These are phyloP conservation scores for Gomphus bonarii DNA, from an alignment of 1,284 basidiomycete species.

Conservation along the genomic window DNA sequence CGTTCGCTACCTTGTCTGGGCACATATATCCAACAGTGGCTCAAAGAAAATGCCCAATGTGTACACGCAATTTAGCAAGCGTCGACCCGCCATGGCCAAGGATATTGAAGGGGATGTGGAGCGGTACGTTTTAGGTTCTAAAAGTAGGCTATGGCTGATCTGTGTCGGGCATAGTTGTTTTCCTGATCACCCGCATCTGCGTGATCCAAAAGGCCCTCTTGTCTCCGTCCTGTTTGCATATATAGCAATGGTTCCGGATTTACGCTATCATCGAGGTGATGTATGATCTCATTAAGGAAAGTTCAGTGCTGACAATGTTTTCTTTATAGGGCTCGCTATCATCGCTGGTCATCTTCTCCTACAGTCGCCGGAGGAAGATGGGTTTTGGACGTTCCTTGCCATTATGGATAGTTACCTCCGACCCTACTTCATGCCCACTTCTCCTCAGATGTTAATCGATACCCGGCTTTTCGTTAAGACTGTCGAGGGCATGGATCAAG, in stretches of 20 bases:
- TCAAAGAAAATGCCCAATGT: conserved; percentile 59
- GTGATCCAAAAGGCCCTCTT: conserved; percentile 42
- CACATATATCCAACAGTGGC: conserved; percentile 67
- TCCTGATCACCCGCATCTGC: conserved; percentile 41
- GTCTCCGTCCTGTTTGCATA: conserved; percentile 60
- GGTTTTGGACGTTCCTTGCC: conserved; percentile 88
- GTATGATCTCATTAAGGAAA: conserved; percentile 17
- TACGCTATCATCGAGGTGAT: conserved; percentile 50
- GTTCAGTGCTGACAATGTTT: conserved; percentile 13
- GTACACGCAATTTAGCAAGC: conserved; percentile 52
- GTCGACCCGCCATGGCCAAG: conserved; percentile 40
- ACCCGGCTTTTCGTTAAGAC: conserved; percentile 67
- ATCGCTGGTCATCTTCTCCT: conserved; percentile 74
- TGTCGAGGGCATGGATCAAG: conserved; percentile 57
- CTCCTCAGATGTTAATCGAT: conserved; percentile 75
- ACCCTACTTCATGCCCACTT: conserved; percentile 65
- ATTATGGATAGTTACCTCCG: conserved; percentile 75
- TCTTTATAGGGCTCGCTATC: conserved; percentile 51
- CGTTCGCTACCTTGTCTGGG: conserved; percentile 81
- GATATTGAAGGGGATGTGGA: conserved; percentile 56
- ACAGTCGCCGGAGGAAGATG: conserved; percentile 82
- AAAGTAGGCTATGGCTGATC: conserved; percentile 17
- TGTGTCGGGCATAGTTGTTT: conserved; percentile 22
- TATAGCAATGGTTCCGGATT: conserved; percentile 71
- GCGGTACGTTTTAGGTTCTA: conserved; percentile 18